These are phyloP conservation scores for Xylaria sp. DNA, from an alignment of 2,329 filamentous ascomycete species.

Conservation along the genomic window DNA sequence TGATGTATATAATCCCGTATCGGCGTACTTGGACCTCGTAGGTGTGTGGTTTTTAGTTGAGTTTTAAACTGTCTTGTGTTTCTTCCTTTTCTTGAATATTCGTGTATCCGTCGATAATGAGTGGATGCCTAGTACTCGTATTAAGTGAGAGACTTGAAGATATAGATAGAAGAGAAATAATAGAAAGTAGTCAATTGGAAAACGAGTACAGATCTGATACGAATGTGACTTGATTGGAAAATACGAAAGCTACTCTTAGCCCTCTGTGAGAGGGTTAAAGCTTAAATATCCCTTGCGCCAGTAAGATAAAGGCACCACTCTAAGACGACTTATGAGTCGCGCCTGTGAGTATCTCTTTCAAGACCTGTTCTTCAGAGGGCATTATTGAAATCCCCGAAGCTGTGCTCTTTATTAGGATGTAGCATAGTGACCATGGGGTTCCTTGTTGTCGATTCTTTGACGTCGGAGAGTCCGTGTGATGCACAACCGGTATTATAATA, in stretches of 20 bases:
- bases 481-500: background rate
- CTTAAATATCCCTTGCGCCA: slow-evolving; percentile 6
- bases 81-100: background rate
- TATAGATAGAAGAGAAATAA: background rate
- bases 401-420: slow-evolving; percentile 6
- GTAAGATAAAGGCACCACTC: background rate
- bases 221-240: background rate
- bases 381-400: background rate
- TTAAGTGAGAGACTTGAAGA: slow-evolving; percentile 13
- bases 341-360: background rate
- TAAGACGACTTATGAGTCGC: background rate
- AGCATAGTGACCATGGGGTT: background rate
- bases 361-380: background rate
- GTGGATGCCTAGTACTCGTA: background rate
- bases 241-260: no score
- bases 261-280: background rate
- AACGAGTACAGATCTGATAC: background rate
- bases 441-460: slow-evolving; percentile 6
- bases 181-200: background rate
- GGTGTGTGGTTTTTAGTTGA: slow-evolving; percentile 1
- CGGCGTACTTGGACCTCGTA: background rate
- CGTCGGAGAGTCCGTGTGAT: background rate
- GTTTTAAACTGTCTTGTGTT: slow-evolving; percentile 2
- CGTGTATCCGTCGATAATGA: background rate
- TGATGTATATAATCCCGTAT: background rate